Percentiles rank a stretch among this genome's conserved stretches.
phyloP scores from a whole-genome alignment of 2,329 filamentous ascomycete species.

The Hypoxylon sp. region DNA sequence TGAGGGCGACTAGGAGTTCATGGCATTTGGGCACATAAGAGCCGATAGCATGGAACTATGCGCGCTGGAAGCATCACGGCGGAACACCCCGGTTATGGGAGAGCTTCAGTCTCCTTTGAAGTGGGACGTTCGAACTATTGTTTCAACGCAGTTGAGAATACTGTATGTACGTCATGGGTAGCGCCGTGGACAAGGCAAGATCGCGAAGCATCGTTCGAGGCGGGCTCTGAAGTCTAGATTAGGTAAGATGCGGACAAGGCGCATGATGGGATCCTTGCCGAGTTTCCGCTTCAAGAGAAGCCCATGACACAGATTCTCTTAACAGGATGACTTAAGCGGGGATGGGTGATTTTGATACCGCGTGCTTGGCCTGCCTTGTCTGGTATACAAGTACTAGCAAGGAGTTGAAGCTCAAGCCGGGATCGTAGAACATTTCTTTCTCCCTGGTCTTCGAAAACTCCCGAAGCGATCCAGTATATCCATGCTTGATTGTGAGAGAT shows the following conservation, averaged over 20 bases:
- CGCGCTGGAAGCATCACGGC: neutral
- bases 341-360: slow-evolving; percentile 16
- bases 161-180: slow-evolving; percentile 1
- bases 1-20: slow-evolving; percentile 9
- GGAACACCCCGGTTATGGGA: neutral
- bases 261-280: slow-evolving; percentile 28
- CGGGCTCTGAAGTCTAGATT: slow-evolving; percentile 8
- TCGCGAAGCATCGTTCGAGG: slow-evolving; percentile 20
- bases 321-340: slow-evolving; percentile 38
- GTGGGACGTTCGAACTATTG: slow-evolving; percentile 24
- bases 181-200: slow-evolving; percentile 14
- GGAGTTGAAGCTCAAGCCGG: slow-evolving; percentile 29
- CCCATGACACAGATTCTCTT: slow-evolving; percentile 31
- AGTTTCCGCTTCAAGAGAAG: slow-evolving; percentile 18
- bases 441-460: slow-evolving; percentile 19
- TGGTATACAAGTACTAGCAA: neutral
- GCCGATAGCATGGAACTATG: neutral
- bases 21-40: neutral
- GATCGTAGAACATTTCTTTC: slow-evolving; percentile 27
- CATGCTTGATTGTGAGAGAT: slow-evolving; percentile 11
- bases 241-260: slow-evolving; percentile 15
- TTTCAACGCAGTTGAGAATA: slow-evolving; percentile 16
- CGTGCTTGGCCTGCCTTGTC: slow-evolving; percentile 5
- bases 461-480: slow-evolving; percentile 28
- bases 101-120: slow-evolving; percentile 13